Percentiles rank a stretch among this genome's conserved stretches.
Evolutionary conservation across 345 rosid genomes (phyloP).

Genomic region (Gynandropsis gynandra): DNA sequence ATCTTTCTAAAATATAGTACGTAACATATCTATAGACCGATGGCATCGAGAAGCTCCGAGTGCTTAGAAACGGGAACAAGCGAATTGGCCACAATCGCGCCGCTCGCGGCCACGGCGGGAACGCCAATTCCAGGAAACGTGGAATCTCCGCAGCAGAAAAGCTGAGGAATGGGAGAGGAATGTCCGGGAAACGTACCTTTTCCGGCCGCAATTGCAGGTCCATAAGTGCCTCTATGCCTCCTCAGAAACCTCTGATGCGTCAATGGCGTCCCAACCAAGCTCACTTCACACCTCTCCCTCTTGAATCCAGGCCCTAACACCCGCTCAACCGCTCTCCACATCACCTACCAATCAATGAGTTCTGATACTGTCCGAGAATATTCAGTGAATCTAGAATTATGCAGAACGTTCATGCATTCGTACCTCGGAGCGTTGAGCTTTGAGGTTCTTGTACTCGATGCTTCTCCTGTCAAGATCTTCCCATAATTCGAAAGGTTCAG

Average conservation of each 20-base stretch:
- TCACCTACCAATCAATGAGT: slow-evolving; percentile 40
- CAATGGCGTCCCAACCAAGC: slow-evolving; percentile 81
- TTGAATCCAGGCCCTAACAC: slow-evolving; percentile 69
- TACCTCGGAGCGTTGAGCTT: slow-evolving; percentile 85
- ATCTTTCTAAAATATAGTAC: too few relatives aligned
- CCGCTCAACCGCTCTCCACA: slow-evolving; percentile 88
- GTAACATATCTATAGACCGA: slow-evolving; percentile 64
- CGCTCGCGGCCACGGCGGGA: slow-evolving; percentile 92
- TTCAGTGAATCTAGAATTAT: not conserved
- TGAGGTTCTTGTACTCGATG: slow-evolving; percentile 62
- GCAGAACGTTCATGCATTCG: not conserved
- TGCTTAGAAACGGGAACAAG: slow-evolving; percentile 70
- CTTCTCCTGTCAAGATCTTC: slow-evolving; percentile 75
- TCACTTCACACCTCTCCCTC: slow-evolving; percentile 72
- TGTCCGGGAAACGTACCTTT: slow-evolving; percentile 76
- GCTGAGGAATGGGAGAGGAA: slow-evolving; percentile 69
- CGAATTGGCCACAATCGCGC: slow-evolving; percentile 88
- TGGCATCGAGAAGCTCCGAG: slow-evolving; percentile 79
- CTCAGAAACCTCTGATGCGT: slow-evolving; percentile 76
- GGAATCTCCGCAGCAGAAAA: slow-evolving; percentile 83
- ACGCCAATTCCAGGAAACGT: slow-evolving; percentile 92
- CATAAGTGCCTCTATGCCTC: slow-evolving; percentile 78
- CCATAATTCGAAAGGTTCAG: slow-evolving; percentile 78
- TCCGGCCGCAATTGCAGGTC: slow-evolving; percentile 82
- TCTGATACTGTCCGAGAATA: not conserved